These are phyloP conservation scores for Pichia scutulata DNA, from an alignment of 805 yeast species.

Conservation along the genomic window DNA sequence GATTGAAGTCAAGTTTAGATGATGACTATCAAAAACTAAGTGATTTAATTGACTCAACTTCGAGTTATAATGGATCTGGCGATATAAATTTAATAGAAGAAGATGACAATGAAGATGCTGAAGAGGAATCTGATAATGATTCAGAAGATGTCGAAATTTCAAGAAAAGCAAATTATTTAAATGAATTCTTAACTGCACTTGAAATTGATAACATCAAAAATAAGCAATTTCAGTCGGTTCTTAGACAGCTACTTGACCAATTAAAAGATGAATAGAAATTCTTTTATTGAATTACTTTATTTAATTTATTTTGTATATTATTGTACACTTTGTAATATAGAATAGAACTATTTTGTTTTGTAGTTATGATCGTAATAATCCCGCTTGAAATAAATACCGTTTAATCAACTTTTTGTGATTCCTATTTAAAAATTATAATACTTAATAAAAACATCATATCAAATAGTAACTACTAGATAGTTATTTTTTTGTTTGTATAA, in stretches of 20 bases:
- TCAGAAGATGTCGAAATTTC: slow-evolving; percentile 6
- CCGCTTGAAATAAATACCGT: no score
- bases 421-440: no score
- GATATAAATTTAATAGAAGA: slow-evolving; percentile 3
- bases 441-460: no score
- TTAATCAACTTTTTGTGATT: no score
- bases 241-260: background rate
- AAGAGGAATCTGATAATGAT: background rate
- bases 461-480: no score
- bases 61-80: slow-evolving; percentile 1
- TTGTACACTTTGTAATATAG: background rate
- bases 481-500: no score
- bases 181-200: background rate
- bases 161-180: background rate
- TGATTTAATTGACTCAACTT: background rate
- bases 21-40: slow-evolving; percentile 1
- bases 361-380: no score
- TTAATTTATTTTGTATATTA: background rate
- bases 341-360: background rate
- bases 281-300: background rate
- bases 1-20: slow-evolving; percentile 3
- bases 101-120: slow-evolving; percentile 4
- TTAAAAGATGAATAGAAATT: background rate
- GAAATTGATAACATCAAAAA: background rate
- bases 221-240: background rate